Evolutionary conservation across 2,329 filamentous ascomycete genomes (phyloP), one percentile per base, ranked within the genome.

Genomic region (Cryphonectria radicalis): DNA sequence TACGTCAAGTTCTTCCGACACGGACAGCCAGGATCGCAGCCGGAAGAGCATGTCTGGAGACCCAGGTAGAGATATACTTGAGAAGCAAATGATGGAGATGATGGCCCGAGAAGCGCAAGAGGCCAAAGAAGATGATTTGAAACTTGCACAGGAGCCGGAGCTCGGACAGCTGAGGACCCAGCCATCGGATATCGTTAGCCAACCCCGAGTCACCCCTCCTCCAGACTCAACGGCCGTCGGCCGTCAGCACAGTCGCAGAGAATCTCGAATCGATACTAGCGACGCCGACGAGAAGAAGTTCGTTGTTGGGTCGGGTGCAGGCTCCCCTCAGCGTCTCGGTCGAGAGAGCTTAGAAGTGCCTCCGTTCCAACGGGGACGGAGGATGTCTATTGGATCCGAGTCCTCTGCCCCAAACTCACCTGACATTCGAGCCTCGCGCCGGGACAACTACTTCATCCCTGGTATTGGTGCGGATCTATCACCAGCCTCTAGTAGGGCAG

Each of bases 381-480:
- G 67, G 14, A 76, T 78, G 32, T 86, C 84, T 1, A 77, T 83
- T 50, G 85, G 84, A 42, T 79, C 82, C 73, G 85, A 83, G 70
- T 82, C 81, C 0, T 86, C 86, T 22, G 78, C 81, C 19, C 84
- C 85, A 13, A 79, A 85, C 42, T 90, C 88, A 0, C 88, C 89
- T 5, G 85, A 86, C 35, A 76, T 85, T n/a, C 85, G 82, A 50
- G 77, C 82, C 5, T 75, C 72, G 11, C 74, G 84, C 79, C 78
- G 85, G 72, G 80, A 88, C 76, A 75, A 82, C 75, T 80, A 82
- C 1, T 84, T 87, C 43, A 85, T 91, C 67, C 88, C 89, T 4
- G 86, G 86, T 17, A 87, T 91, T 72, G 87, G 87, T 32, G 85
- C 88, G 74, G 90, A 92, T 70, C 78, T 92, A 11, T 92, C 91